A percentile compares a stretch with the other conserved stretches of the same genome.
phyloP scores from a whole-genome alignment of 768 basidiomycete genomes.

The Leccinum obscurum region DNA sequence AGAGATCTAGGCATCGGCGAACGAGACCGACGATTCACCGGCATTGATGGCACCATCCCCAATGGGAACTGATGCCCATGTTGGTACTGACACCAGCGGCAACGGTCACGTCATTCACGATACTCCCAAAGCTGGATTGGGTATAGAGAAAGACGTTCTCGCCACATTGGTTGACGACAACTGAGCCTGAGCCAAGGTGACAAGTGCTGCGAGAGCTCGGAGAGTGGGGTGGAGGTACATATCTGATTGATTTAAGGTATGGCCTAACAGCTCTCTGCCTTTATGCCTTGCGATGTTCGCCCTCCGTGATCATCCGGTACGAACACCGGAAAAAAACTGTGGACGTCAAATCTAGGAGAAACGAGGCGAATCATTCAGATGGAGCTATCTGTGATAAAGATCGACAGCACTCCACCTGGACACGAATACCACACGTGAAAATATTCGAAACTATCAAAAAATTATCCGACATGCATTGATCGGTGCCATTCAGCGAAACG shows the following conservation, averaged over 20 bases:
- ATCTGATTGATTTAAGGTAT: background rate
- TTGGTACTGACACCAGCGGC: conserved; percentile 21
- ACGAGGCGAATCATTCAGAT: background rate
- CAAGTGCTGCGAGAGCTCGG: background rate
- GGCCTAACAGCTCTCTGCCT: background rate
- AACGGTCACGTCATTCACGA: conserved; percentile 30
- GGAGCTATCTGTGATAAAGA: conserved; percentile 1
- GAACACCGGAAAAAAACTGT: background rate
- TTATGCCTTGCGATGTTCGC: conserved; percentile 9
- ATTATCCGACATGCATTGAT: background rate
- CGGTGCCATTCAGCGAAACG: background rate
- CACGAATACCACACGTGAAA: background rate
- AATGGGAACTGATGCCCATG: conserved; percentile 33
- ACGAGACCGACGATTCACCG: conserved; percentile 12
- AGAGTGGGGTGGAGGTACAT: background rate
- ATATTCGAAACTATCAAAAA: background rate
- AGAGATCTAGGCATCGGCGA: background rate
- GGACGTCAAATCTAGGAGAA: background rate
- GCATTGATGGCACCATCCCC: conserved; percentile 34
- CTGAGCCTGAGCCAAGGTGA: conserved; percentile 16
- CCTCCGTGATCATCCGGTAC: background rate
- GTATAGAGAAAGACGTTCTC: conserved; percentile 32
- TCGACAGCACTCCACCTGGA: background rate
- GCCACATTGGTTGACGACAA: conserved; percentile 27
- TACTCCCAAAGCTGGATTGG: conserved; percentile 28